Evolutionary conservation across 768 basidiomycete genomes (phyloP).

Genomic region (Filobasidium wieringae): DNA sequence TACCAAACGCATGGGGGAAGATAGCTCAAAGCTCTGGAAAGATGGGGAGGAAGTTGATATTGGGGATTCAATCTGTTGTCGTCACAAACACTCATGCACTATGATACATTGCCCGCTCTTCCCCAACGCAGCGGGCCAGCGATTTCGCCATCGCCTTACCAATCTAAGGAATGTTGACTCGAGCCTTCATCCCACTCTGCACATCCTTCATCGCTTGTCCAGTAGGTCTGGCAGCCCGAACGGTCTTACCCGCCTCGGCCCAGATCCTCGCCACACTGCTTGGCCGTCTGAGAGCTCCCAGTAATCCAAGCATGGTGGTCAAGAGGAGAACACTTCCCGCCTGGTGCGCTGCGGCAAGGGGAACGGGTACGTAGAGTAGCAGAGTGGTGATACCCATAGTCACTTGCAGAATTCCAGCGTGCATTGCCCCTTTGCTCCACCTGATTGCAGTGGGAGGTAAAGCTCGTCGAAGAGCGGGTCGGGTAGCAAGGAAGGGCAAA

Average conservation of each 20-base stretch:
- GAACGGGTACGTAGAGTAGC: conserved; percentile 82
- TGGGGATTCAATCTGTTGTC: too few species aligned
- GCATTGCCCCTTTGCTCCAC: conserved; percentile 52
- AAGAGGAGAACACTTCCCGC: conserved; percentile 83
- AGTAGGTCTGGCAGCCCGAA: background rate
- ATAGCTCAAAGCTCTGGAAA: too few species aligned
- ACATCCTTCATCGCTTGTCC: background rate
- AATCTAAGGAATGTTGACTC: conserved; percentile 12
- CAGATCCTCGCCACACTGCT: conserved; percentile 49
- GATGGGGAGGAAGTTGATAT: too few species aligned
- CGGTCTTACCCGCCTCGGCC: conserved; percentile 2
- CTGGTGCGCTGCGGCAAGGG: conserved; percentile 85
- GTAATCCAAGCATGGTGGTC: conserved; percentile 65
- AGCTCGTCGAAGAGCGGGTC: conserved; percentile 42
- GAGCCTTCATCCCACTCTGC: conserved; percentile 5
- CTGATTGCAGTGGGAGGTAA: conserved; percentile 57
- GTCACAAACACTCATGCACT: too few species aligned
- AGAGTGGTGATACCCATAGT: conserved; percentile 65
- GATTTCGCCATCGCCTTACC: too few species aligned
- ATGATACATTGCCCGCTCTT: too few species aligned
- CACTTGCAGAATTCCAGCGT: conserved; percentile 53
- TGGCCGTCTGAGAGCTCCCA: conserved; percentile 61
- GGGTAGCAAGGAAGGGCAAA: conserved; percentile 34
- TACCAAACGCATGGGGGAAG: too few species aligned
- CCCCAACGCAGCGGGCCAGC: too few species aligned